Base-by-base conservation (phyloP, 805 yeast species). In the Kuraishia molischiana region DNA sequence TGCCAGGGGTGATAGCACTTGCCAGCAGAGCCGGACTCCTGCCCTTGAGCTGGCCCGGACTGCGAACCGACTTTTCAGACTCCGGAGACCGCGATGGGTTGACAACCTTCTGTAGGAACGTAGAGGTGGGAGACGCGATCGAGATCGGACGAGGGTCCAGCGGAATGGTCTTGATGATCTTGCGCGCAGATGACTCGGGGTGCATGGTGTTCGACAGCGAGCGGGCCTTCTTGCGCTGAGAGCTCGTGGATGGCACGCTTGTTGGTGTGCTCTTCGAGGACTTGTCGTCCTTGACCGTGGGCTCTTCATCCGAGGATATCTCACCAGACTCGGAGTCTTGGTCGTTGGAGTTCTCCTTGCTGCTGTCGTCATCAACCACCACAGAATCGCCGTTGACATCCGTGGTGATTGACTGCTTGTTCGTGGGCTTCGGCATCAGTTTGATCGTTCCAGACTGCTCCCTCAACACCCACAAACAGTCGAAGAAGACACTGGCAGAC, bases 401-500 rank as follows among this genome's bases (percentile, higher is more conserved):
- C 10, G 36, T 30, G 14, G 31, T 14, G 4, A 13, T 20, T 14
- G 31, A 28, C 17, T 28, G 31, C n/a, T 36, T 19, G n/a, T 17
- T 20, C 14, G 14, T 14, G 35, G 42, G 32, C 52, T 47, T 46
- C 40, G 71, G 58, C 29, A 61, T 72, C 36, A 76, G 66, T 44
- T 78, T 78, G 37, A 82, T 76, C 82, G 87, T 83, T 11, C 96
- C 96, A 42, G 86, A 85, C 54, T 85, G 82, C 47, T 85, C 90
- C 47, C 95, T 65, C 50, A 92, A 62, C 3, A 85, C 70, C 76
- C 89, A 84, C 36, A 90, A 62, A 49, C 90, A 80, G 59, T 92
- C 98, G 57, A 90, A 92, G 49, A 90, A 86, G 2, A 89, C 86
- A 41, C 92, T 80, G 0, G 95, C 96, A 6, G 94, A 74, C 95